Conservation (phyloP, 2,329 filamentous ascomycete genomes). For the Nothopassalora personata region DNA sequence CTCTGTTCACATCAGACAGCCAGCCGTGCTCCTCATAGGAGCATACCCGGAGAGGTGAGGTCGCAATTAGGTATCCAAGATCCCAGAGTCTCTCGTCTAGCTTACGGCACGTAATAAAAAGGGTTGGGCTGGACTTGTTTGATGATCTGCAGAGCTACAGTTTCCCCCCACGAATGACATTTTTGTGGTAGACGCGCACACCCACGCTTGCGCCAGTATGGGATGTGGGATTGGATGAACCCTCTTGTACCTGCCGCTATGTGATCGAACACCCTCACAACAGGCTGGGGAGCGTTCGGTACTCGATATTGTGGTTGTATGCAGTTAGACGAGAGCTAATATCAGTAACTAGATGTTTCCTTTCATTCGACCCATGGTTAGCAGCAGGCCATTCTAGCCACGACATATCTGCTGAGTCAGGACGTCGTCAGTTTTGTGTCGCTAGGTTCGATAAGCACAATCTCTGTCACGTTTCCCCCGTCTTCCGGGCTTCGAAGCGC, state of each 20-base stretch:
- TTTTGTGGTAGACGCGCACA: not conserved
- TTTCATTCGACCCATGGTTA: not conserved
- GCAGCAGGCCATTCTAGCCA: not conserved
- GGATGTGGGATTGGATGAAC: not conserved
- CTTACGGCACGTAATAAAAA: not conserved
- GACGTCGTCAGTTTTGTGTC: not conserved
- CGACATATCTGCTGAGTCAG: not conserved
- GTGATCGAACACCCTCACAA: not conserved
- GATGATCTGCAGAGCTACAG: not conserved
- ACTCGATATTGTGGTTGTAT: not conserved
- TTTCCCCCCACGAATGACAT: not conserved
- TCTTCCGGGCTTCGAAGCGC: not conserved
- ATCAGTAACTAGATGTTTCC: not conserved
- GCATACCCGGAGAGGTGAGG: not conserved
- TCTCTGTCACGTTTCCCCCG: not conserved
- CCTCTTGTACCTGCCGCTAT: not conserved
- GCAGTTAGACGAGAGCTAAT: not conserved
- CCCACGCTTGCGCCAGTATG: not conserved
- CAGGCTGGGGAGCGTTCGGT: not conserved
- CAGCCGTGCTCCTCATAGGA: too few relatives aligned
- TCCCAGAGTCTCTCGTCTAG: not conserved
- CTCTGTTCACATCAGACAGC: too few relatives aligned
- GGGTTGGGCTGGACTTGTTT: not conserved
- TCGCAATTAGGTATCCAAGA: not conserved
- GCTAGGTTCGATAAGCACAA: not conserved